Evolutionary conservation across 768 basidiomycete species (phyloP).

Genomic region (Aureoboletus auriporus): DNA sequence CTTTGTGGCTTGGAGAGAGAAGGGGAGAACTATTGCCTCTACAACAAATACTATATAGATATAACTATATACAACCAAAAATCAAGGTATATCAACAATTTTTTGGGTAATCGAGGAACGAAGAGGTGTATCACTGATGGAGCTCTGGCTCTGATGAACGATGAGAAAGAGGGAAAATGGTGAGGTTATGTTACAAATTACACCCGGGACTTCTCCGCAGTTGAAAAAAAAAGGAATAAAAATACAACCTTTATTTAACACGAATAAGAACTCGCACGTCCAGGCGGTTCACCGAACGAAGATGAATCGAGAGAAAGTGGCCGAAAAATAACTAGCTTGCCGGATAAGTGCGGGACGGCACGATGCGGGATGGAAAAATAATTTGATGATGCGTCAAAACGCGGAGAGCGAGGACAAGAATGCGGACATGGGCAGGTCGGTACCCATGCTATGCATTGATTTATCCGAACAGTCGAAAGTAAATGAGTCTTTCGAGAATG

Average conservation of each 20-base stretch:
- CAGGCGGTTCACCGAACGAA: background rate
- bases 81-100: slow-evolving; percentile 1
- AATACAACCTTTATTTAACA: slow-evolving; percentile 19
- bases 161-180: background rate
- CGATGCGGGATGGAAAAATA: background rate
- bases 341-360: slow-evolving; percentile 8
- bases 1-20: too few relatives aligned
- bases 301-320: background rate
- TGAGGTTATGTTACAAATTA: slow-evolving; percentile 21
- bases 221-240: slow-evolving; percentile 16
- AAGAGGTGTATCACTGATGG: slow-evolving; percentile 9
- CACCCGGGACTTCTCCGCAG: slow-evolving; percentile 16
- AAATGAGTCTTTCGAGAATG: slow-evolving; percentile 23
- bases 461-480: slow-evolving; percentile 24
- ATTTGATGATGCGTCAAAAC: slow-evolving; percentile 18
- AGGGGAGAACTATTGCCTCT: slow-evolving; percentile 5
- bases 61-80: slow-evolving; percentile 30
- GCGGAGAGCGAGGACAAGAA: slow-evolving; percentile 30
- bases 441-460: slow-evolving; percentile 17
- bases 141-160: too few relatives aligned
- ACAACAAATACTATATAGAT: slow-evolving; percentile 20
- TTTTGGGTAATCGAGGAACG: slow-evolving; percentile 9
- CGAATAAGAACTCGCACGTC: slow-evolving; percentile 2
- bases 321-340: background rate
- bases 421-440: slow-evolving; percentile 28